Evolutionary conservation across 352 stramenopile genomes (phyloP).

Genomic region (Pythium periplocum): DNA sequence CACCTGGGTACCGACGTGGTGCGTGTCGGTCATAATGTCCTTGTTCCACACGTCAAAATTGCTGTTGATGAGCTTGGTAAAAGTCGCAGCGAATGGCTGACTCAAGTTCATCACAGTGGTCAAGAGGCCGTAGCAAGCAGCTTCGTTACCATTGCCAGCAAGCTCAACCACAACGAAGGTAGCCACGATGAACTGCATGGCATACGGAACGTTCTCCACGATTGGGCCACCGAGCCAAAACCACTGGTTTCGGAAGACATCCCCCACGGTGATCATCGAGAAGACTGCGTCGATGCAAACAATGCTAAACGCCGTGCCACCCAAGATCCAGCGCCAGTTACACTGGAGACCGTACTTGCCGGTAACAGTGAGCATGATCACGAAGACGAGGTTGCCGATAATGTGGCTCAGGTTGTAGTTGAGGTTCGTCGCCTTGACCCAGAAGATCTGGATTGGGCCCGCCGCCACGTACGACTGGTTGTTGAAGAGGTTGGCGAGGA

Average conservation of each 20-base stretch:
- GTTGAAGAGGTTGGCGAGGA: constrained; percentile 20
- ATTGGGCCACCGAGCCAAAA: constrained; percentile 21
- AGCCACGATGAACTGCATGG: constrained; percentile 24
- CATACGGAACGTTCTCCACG: constrained; percentile 23
- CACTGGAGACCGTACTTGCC: constrained; percentile 26
- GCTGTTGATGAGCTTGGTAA: constrained; percentile 26
- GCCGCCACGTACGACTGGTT: constrained; percentile 17
- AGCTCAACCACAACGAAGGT: constrained; percentile 31
- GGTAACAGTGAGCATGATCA: constrained; percentile 16
- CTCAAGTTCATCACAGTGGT: constrained; percentile 27
- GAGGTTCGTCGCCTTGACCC: constrained; percentile 18
- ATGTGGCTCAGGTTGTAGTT: constrained; percentile 19
- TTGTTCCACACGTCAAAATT: constrained; percentile 19
- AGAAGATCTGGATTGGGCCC: constrained; percentile 16
- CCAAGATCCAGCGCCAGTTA: constrained; percentile 19
- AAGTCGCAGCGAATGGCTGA: constrained; percentile 18
- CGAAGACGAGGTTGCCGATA: constrained; percentile 11
- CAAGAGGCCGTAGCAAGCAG: constrained; percentile 25
- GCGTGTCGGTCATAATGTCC: constrained; percentile 19
- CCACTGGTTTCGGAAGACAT: constrained; percentile 20
- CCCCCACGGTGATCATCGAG: constrained; percentile 21
- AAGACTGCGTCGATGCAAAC: constrained; percentile 17
- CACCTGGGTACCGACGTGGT: constrained; percentile 24
- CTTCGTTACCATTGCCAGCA: constrained; percentile 25
- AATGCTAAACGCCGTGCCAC: constrained; percentile 14